Evolutionary conservation across 768 basidiomycete genomes (phyloP).

Genomic region (Hypholoma sublateritium): DNA sequence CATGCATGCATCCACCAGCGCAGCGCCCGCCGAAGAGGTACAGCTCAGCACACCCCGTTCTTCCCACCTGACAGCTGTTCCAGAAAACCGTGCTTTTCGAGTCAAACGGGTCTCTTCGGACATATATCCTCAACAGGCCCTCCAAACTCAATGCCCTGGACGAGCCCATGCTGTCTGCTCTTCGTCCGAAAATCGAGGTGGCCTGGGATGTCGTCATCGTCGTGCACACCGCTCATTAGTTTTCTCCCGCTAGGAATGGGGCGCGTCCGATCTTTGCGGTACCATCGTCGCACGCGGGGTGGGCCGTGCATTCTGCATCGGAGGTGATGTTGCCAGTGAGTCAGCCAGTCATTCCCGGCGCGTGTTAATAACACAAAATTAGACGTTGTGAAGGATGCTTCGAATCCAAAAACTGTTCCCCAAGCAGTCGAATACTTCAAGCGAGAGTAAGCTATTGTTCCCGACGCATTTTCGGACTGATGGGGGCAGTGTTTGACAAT

Average conservation of each 20-base stretch:
- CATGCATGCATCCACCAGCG: conserved; percentile 37
- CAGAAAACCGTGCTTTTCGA: conserved; percentile 67
- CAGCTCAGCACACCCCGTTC: neutral
- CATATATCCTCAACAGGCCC: conserved; percentile 79
- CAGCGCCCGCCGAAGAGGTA: conserved; percentile 34
- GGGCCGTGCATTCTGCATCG: conserved; percentile 87
- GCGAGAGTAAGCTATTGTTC: conserved; percentile 60
- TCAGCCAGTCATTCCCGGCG: conserved; percentile 13
- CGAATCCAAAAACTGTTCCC: conserved; percentile 48
- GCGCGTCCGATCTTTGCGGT: conserved; percentile 64
- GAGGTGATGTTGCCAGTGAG: conserved; percentile 91
- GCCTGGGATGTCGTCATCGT: conserved; percentile 1
- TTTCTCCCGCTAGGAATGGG: conserved; percentile 61
- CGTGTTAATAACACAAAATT: conserved; percentile 3
- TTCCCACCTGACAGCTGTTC: too few species aligned
- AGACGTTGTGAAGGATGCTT: conserved; percentile 61
- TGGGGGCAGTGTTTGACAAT: conserved; percentile 7
- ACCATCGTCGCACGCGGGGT: conserved; percentile 71
- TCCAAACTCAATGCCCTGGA: conserved; percentile 82
- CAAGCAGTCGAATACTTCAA: conserved; percentile 87
- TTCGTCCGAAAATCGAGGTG: conserved; percentile 79
- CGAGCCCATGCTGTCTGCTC: conserved; percentile 68
- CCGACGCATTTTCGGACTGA: conserved; percentile 14
- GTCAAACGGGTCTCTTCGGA: conserved; percentile 60
- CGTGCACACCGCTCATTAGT: conserved; percentile 6